Percentiles rank a stretch among this genome's conserved stretches.
Conservation (phyloP, 2,329 filamentous ascomycete species). For the Aspergillus texensis region DNA sequence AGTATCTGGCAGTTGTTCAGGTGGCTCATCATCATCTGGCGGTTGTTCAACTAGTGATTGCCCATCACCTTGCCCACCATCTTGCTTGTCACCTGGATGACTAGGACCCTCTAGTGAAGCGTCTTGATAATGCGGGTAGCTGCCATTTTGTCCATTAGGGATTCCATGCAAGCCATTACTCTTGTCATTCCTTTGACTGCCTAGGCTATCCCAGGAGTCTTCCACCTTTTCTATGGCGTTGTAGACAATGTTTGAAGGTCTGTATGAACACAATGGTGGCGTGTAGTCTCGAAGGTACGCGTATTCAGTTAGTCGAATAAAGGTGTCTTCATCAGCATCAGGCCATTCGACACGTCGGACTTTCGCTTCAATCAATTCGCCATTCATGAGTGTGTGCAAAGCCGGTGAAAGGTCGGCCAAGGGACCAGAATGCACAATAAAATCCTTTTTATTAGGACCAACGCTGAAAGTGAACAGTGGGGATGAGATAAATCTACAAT, state of each 20-base stretch:
- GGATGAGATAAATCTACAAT: constrained; percentile 8
- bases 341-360: constrained; percentile 26
- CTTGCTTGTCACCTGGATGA: fast-evolving
- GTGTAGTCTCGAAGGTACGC: constrained; percentile 42
- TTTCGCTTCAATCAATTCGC: constrained; percentile 13
- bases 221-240: not conserved
- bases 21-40: too few species aligned
- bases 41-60: too few species aligned
- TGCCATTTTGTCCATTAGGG: too few species aligned
- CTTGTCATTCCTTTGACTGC: not conserved
- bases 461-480: constrained; percentile 16
- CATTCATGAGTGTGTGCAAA: constrained; percentile 15
- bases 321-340: constrained; percentile 39
- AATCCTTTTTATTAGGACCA: constrained; percentile 10
- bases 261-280: constrained; percentile 12
- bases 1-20: too few species aligned
- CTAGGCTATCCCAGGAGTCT: too few species aligned
- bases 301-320: constrained; percentile 39
- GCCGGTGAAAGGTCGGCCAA: constrained; percentile 11
- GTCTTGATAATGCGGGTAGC: fast-evolving
- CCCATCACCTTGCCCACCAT: too few species aligned
- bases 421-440: constrained; percentile 13
- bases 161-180: not conserved
- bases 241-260: not conserved
- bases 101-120: too few species aligned